Evolutionary conservation across 106 monocot genomes (phyloP).

Genomic region (Dendrobium nobile): DNA sequence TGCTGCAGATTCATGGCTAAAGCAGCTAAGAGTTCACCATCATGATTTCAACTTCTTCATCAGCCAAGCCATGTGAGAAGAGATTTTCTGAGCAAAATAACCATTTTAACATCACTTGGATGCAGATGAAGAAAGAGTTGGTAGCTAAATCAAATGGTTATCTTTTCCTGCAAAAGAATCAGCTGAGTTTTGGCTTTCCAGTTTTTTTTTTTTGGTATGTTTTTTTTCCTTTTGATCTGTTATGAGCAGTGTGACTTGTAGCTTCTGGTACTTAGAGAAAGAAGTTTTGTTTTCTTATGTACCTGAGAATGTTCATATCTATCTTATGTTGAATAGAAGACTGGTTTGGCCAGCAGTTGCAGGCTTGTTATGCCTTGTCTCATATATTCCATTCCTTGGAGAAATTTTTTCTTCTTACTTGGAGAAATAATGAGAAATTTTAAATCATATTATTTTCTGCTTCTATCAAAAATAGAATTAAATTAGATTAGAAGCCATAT

Average conservation of each 20-base stretch:
- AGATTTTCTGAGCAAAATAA: background rate
- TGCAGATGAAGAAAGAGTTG: background rate
- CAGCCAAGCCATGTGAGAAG: conserved; percentile 3
- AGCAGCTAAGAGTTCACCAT: conserved; percentile 20
- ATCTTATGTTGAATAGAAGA: background rate
- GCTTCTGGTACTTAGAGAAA: conserved; percentile 1
- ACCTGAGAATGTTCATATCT: conserved; percentile 8
- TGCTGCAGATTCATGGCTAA: conserved; percentile 22
- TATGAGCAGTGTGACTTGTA: background rate
- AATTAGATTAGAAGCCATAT: too few relatives aligned
- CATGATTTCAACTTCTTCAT: conserved; percentile 28
- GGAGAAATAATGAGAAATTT: too few relatives aligned
- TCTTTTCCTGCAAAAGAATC: background rate
- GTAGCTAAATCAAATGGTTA: background rate
- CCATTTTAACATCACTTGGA: background rate
- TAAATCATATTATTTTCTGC: too few relatives aligned
- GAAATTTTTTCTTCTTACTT: too few relatives aligned
- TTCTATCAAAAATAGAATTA: too few relatives aligned
- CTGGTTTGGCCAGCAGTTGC: background rate
- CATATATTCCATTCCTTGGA: too few relatives aligned
- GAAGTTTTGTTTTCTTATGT: background rate
- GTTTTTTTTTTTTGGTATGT: background rate
- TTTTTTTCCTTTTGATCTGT: background rate
- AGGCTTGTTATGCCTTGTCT: background rate
- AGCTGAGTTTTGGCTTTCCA: background rate